These are phyloP conservation scores for Leccinum pellstonianum DNA, from an alignment of 768 basidiomycete genomes.

Conservation along the genomic window DNA sequence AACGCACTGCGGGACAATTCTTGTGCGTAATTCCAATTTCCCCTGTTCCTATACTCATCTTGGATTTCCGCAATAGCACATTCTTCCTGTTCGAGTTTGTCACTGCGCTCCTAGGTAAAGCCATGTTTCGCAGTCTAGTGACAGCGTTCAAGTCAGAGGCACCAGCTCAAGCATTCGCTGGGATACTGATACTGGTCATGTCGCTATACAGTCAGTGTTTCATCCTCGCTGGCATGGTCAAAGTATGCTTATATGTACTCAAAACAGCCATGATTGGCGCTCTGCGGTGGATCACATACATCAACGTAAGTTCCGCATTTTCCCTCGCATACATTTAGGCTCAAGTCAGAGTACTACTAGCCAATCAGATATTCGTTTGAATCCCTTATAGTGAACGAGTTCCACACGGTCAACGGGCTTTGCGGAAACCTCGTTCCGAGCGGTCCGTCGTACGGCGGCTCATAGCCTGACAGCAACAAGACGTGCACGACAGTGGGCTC, in stretches of 20 bases:
- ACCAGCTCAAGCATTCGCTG: constrained; percentile 60
- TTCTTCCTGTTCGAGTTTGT: constrained; percentile 58
- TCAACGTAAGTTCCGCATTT: constrained; percentile 47
- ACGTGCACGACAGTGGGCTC: constrained; percentile 75
- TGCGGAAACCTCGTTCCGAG: constrained; percentile 60
- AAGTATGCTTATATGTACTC: not conserved
- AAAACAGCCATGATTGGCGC: constrained; percentile 58
- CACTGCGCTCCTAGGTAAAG: constrained; percentile 66
- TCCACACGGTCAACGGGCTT: constrained; percentile 62
- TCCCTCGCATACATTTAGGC: constrained; percentile 23
- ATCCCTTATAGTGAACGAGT: constrained; percentile 76
- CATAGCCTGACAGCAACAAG: constrained; percentile 59
- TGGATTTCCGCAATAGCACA: constrained; percentile 36
- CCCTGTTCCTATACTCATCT: constrained; percentile 9
- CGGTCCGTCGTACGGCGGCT: constrained; percentile 57
- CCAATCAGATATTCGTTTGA: constrained; percentile 71
- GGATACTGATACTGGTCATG: constrained; percentile 51
- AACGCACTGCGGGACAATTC: constrained; percentile 55
- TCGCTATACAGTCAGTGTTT: constrained; percentile 42
- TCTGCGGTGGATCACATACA: constrained; percentile 63
- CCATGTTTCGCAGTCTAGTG: constrained; percentile 69
- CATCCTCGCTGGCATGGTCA: not conserved
- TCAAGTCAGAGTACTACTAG: constrained; percentile 7
- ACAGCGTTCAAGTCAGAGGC: constrained; percentile 59
- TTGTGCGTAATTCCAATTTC: constrained; percentile 50